Base-by-base conservation (phyloP, 345 rosid species). In the Syzygium aromaticum region DNA sequence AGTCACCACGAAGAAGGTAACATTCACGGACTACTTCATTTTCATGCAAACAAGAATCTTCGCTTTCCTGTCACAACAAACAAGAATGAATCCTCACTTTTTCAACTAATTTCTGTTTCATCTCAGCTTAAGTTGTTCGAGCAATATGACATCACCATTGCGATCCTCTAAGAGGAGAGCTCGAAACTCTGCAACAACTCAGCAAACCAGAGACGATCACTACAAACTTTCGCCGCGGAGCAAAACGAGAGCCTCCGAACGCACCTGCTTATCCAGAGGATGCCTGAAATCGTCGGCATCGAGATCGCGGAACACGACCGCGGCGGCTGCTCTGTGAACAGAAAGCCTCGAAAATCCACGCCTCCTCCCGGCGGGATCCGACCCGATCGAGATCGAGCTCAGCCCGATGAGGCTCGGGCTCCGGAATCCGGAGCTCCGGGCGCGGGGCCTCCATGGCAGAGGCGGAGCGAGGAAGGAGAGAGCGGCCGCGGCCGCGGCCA, bases 231-330 rank as follows among this genome's bases (percentile, higher is more conserved):
- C 38, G 54, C 43, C 0, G 56, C 78, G n/a, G 2, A 11, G 27
- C 64, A 54, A 22, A 22, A 49, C 73, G 40, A 87, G 43, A 40
- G 23, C 30, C 0, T 0, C 23, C 77, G 15, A 10, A 54, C 63
- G 12, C 40, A 97, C 99, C 99, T 98, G 99, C 77, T 95, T 95
- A 90, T 98, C 99, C 5, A 96, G 93, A 88, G 98, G 98, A 89
- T 96, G 99, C 23, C 99, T 92, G 82, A 97, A 96, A 91, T 96
- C 99, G 92, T 97, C 99, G 38, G 99, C 99, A 78, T 97, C 99
- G 77, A 97, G 99, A 84, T 95, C 91, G 64, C 95, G 95, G 89
- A 98, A 95, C 89, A 94, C 93, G 57, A 94, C 91, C 86, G 95
- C 88, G 84, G 94, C 90, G 43, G 94, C 96, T 93, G 94, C 96